Percentiles rank a stretch among this genome's conserved stretches.
Evolutionary conservation across 2,329 filamentous ascomycete genomes (phyloP).

Genomic region (Fusarium odoratissimum): DNA sequence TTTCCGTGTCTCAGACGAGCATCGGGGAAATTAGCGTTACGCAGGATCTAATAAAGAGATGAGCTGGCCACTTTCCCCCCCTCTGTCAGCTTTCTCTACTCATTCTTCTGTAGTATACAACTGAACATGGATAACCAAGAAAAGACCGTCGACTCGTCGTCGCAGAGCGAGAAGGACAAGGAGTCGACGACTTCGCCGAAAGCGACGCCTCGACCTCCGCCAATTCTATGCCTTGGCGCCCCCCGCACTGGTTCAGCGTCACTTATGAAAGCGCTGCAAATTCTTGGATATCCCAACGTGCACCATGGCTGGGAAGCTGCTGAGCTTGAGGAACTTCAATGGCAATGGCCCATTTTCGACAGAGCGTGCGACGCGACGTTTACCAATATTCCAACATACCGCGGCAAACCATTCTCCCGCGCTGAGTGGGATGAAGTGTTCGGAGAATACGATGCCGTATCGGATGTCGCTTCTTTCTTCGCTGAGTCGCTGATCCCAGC

Average conservation of each 20-base stretch:
- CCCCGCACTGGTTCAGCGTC: constrained; percentile 33
- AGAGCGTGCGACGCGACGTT: constrained; percentile 28
- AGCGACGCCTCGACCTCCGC: background rate
- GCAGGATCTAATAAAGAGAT: background rate
- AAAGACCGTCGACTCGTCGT: background rate
- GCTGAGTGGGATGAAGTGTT: constrained; percentile 44
- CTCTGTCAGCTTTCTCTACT: background rate
- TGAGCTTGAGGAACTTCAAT: background rate
- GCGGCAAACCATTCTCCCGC: constrained; percentile 29
- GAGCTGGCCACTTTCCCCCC: background rate
- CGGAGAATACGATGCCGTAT: constrained; percentile 41
- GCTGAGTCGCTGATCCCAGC: constrained; percentile 42
- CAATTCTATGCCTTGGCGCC: constrained; percentile 16
- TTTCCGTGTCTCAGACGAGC: background rate
- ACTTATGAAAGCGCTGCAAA: constrained; percentile 26
- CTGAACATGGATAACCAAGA: background rate
- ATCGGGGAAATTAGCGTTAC: background rate
- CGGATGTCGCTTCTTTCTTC: constrained; percentile 42
- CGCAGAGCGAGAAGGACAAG: background rate
- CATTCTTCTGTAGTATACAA: accelerated
- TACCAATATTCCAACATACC: constrained; percentile 30
- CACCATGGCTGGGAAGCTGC: constrained; percentile 34
- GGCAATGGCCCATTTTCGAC: constrained; percentile 29
- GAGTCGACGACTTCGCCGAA: background rate
- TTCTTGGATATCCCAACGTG: constrained; percentile 23